A percentile compares a stretch with the other conserved stretches of the same genome.
Evolutionary conservation across 768 basidiomycete genomes (phyloP).

Genomic region (Agrocybe pediades): DNA sequence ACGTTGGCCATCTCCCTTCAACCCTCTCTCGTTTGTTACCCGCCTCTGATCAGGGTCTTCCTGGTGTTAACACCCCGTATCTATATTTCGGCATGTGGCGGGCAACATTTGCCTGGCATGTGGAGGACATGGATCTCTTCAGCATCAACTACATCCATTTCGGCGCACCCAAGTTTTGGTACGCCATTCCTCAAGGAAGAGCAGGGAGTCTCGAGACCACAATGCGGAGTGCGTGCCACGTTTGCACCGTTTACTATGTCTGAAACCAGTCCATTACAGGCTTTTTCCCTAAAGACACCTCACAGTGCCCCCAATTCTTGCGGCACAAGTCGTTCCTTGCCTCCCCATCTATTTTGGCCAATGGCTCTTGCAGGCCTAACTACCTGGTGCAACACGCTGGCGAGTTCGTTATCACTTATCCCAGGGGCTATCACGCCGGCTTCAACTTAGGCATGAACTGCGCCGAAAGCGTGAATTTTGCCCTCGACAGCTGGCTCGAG

Average conservation of each 20-base stretch:
- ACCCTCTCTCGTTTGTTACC: constrained; percentile 81
- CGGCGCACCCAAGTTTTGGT: constrained; percentile 97
- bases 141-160: constrained; percentile 99
- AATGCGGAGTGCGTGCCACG: constrained; percentile 68
- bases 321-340: constrained; percentile 96
- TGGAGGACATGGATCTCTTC: constrained; percentile 99
- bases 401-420: constrained; percentile 97
- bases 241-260: not conserved
- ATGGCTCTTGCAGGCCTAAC: constrained; percentile 81
- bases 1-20: constrained; percentile 90
- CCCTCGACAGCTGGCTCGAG: constrained; percentile 92
- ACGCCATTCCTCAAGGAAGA: constrained; percentile 88
- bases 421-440: constrained; percentile 93
- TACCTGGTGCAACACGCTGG: constrained; percentile 88
- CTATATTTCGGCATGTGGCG: constrained; percentile 99
- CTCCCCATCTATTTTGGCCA: constrained; percentile 80
- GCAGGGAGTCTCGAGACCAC: constrained; percentile 82
- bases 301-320: constrained; percentile 88
- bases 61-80: constrained; percentile 97
- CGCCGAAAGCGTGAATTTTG: constrained; percentile 97
- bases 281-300: constrained; percentile 87
- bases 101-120: constrained; percentile 98
- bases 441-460: constrained; percentile 97
- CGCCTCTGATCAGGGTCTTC: constrained; percentile 66
- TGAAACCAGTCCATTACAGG: constrained; percentile 40